Evolutionary conservation across 1,139 yeast species (phyloP).

Genomic region (Nakaseomyces bracarensis): DNA sequence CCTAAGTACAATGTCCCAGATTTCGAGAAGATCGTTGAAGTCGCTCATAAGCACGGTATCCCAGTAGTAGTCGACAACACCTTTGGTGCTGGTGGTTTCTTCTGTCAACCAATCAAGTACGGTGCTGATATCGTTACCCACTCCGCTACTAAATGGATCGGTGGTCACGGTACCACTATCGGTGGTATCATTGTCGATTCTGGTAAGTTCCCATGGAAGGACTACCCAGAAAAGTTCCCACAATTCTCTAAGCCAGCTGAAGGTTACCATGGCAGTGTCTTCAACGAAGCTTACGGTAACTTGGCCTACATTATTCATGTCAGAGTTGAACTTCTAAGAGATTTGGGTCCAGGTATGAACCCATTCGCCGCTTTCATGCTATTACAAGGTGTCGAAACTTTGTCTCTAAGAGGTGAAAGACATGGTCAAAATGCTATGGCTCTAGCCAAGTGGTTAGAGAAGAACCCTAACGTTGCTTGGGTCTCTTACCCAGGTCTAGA

Average conservation of each 20-base stretch:
- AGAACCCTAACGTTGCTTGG: conserved; percentile 66
- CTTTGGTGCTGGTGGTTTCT: conserved; percentile 93
- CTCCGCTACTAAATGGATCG: conserved; percentile 97
- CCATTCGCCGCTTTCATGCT: conserved; percentile 85
- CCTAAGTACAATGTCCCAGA: conserved; percentile 92
- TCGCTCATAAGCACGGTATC: conserved; percentile 82
- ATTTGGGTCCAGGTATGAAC: conserved; percentile 79
- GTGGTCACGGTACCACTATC: conserved; percentile 94
- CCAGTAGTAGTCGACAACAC: conserved; percentile 96
- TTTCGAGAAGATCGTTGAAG: conserved; percentile 62
- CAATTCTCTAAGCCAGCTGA: conserved; percentile 86
- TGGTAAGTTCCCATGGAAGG: conserved; percentile 87
- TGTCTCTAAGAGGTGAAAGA: conserved; percentile 88
- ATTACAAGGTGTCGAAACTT: conserved; percentile 86
- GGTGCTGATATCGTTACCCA: conserved; percentile 84
- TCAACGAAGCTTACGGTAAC: conserved; percentile 74
- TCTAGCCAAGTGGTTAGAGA: conserved; percentile 70
- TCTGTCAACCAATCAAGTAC: conserved; percentile 73
- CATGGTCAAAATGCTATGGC: conserved; percentile 78
- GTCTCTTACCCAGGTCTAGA: conserved; percentile 89
- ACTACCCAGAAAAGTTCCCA: conserved; percentile 80
- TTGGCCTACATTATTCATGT: conserved; percentile 72
- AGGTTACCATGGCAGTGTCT: conserved; percentile 83
- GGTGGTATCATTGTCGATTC: conserved; percentile 87
- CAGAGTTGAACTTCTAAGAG: conserved; percentile 83